These are phyloP conservation scores for Nitzschia inconspicua DNA, from an alignment of 108 stramenopile genomes.

Conservation along the genomic window DNA sequence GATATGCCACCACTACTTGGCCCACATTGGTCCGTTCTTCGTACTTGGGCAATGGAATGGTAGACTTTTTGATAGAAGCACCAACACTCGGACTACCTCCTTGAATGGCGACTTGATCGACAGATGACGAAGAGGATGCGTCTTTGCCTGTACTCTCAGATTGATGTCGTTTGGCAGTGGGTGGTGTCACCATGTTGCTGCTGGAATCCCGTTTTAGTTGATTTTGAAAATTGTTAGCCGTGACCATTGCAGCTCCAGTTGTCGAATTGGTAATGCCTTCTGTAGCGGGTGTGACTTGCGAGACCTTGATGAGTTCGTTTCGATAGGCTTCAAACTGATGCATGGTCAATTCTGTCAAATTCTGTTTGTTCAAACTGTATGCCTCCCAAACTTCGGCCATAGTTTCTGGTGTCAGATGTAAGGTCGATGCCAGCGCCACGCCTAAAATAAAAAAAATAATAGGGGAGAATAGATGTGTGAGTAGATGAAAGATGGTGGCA, in stretches of 20 bases:
- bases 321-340: slow-evolving; percentile 51
- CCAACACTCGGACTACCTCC: neutral
- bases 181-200: slow-evolving; percentile 42
- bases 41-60: slow-evolving; percentile 34
- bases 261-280: neutral
- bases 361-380: slow-evolving; percentile 52
- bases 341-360: slow-evolving; percentile 41
- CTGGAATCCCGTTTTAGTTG: slow-evolving; percentile 8
- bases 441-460: slow-evolving; percentile 22
- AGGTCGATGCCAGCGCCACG: slow-evolving; percentile 41
- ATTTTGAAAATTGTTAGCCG: slow-evolving; percentile 13
- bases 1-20: slow-evolving; percentile 40
- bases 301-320: slow-evolving; percentile 36
- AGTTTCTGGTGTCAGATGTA: slow-evolving; percentile 40
- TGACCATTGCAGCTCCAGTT: slow-evolving; percentile 3
- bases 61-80: neutral
- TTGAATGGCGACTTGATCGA: slow-evolving; percentile 8
- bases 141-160: neutral
- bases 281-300: slow-evolving; percentile 4
- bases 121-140: neutral
- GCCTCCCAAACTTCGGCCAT: slow-evolving; percentile 78
- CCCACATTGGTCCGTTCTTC: slow-evolving; percentile 50
- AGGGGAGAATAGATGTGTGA: neutral
- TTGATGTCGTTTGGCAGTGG: slow-evolving; percentile 30
- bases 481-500: neutral